Evolutionary conservation across 495 filamentous ascomycete species (phyloP).

Genomic region (Cercophora scortea): DNA sequence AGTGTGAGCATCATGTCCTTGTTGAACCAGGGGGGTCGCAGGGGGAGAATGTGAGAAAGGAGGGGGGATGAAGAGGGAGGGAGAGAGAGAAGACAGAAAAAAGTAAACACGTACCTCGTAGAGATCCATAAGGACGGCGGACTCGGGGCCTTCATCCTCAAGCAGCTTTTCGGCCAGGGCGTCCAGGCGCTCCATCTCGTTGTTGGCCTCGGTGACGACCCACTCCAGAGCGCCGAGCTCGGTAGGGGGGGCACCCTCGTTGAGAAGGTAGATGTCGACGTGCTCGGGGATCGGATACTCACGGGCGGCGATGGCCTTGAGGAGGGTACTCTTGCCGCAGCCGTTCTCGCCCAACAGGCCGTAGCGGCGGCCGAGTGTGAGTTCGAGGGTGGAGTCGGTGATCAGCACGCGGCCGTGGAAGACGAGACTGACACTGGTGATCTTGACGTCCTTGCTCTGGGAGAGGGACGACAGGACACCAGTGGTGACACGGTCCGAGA

Average conservation of each 20-base stretch:
- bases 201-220: conserved; percentile 93
- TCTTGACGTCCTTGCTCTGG: conserved; percentile 87
- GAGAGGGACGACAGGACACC: conserved; percentile 85
- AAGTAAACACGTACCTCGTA: conserved; percentile 76
- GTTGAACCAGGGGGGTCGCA: too few species aligned
- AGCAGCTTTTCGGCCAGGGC: conserved; percentile 81
- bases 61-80: too few species aligned
- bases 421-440: conserved; percentile 84
- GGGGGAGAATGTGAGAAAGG: too few species aligned
- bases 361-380: conserved; percentile 89
- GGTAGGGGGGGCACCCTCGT: conserved; percentile 89
- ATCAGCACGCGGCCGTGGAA: conserved; percentile 98
- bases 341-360: conserved; percentile 97
- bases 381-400: conserved; percentile 84
- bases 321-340: conserved; percentile 92
- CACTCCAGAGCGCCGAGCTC: conserved; percentile 91
- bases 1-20: conserved; percentile 1
- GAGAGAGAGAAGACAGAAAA: not conserved
- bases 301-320: conserved; percentile 88
- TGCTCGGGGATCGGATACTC: conserved; percentile 96
- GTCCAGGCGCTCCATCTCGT: conserved; percentile 84
- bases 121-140: conserved; percentile 82
- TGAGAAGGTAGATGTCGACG: conserved; percentile 96
- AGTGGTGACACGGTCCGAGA: conserved; percentile 97
- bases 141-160: conserved; percentile 86